Evolutionary conservation across 202 grass and related monocot species (phyloP).

Genomic region (Cymbopogon flexuosus): DNA sequence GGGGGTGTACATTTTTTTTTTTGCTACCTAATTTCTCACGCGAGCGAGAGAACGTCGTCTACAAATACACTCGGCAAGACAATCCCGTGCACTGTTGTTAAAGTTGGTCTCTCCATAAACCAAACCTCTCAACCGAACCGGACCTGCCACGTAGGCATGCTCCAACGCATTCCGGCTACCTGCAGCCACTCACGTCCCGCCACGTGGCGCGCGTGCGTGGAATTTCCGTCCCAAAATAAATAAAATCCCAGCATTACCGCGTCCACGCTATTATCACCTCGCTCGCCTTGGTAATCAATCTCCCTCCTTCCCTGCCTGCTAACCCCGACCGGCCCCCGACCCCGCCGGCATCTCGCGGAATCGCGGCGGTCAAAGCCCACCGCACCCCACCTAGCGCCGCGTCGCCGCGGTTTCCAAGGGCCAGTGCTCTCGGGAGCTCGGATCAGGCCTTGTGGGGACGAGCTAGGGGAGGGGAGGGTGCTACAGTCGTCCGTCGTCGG

Average conservation of each 20-base stretch:
- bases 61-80: not conserved
- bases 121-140: constrained; percentile 15
- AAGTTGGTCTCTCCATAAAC: not conserved
- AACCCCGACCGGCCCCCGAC: not conserved
- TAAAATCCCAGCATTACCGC: constrained; percentile 9
- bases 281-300: constrained; percentile 33
- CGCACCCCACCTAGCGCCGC: not conserved
- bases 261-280: not conserved
- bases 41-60: not conserved
- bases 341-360: constrained; percentile 27
- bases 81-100: not conserved
- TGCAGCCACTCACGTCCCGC: not conserved
- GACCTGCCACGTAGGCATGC: constrained; percentile 30
- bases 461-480: not conserved
- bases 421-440: not conserved
- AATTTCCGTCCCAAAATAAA: not conserved
- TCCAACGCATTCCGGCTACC: constrained; percentile 33
- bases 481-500: not conserved
- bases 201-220: constrained; percentile 32
- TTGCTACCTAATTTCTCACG: too few species aligned
- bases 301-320: not conserved
- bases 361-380: constrained; percentile 36
- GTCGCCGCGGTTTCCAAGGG: not conserved
- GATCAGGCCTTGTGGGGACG: constrained; percentile 16
- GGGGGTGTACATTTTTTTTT: too few species aligned